Percentiles rank a stretch among this genome's conserved stretches.
Conservation (phyloP, 1,139 yeast genomes). For the Saccharomyces hybrid region DNA sequence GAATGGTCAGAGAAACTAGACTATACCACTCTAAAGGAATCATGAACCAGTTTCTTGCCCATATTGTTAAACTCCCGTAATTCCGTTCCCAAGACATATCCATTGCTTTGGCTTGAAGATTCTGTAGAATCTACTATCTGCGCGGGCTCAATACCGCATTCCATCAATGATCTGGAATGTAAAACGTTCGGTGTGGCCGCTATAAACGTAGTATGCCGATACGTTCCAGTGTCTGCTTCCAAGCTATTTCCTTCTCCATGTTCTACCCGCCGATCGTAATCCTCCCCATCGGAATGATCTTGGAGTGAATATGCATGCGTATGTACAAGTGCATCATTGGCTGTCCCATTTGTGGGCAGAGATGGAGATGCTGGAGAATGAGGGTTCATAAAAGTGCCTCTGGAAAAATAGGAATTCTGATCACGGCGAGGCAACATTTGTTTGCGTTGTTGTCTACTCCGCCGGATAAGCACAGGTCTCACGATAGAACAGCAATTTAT, state of each 20-base stretch:
- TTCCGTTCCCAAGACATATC: conserved; percentile 16
- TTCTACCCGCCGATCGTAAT: background rate
- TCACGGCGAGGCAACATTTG: conserved; percentile 2
- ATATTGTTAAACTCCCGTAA: conserved; percentile 20
- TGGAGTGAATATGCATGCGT: background rate
- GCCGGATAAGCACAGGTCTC: conserved; percentile 19
- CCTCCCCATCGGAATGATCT: background rate
- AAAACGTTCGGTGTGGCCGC: background rate
- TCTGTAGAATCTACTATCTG: background rate
- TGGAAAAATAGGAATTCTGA: background rate
- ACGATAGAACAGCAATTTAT: conserved; percentile 23
- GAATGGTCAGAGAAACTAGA: background rate
- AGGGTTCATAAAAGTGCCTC: background rate
- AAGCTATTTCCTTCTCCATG: background rate
- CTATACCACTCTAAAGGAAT: conserved; percentile 13
- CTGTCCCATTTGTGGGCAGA: background rate
- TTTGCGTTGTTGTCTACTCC: conserved; percentile 12
- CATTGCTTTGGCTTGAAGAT: conserved; percentile 7
- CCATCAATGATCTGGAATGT: background rate
- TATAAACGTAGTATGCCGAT: conserved; percentile 1
- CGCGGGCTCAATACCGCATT: background rate
- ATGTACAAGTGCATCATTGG: background rate
- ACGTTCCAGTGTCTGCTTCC: background rate
- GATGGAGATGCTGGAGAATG: background rate
- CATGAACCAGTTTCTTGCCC: conserved; percentile 18